Percentiles rank a stretch among this genome's conserved stretches.
phyloP scores from a whole-genome alignment of 108 stramenopile genomes.

The Aurantiochytrium sp. region DNA sequence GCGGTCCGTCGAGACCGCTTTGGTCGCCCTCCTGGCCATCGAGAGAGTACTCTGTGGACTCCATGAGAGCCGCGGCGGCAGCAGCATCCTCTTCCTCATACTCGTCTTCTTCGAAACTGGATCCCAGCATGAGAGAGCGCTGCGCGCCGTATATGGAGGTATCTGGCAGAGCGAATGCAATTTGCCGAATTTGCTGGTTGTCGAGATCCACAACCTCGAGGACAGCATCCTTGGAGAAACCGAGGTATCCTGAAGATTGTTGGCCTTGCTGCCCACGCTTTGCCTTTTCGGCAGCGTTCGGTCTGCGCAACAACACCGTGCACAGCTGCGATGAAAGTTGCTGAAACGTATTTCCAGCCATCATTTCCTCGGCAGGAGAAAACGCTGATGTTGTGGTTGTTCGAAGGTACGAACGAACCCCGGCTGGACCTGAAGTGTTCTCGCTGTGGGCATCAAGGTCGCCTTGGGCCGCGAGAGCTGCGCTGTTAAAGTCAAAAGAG shows the following conservation, averaged over 20 bases:
- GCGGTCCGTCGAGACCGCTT: too few relatives aligned
- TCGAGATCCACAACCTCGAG: conserved; percentile 12
- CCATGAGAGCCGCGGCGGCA: neutral
- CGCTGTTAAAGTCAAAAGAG: neutral
- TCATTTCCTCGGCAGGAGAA: neutral
- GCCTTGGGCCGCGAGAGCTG: neutral
- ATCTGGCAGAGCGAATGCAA: neutral
- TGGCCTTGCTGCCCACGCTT: neutral
- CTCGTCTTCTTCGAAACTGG: neutral
- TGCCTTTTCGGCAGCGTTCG: neutral
- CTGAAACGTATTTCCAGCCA: neutral
- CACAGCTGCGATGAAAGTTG: neutral
- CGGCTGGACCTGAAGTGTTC: neutral
- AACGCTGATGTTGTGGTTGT: neutral
- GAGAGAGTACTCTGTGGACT: neutral
- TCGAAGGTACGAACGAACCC: neutral
- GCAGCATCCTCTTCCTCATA: neutral
- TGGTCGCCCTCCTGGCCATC: neutral
- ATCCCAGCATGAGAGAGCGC: neutral
- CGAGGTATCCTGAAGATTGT: neutral
- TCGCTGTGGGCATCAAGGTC: neutral
- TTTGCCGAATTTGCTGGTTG: neutral
- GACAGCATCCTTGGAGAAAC: neutral
- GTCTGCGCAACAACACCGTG: neutral
- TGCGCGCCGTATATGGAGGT: neutral